Evolutionary conservation across 768 basidiomycete genomes (phyloP).

Genomic region (Mycena galopus): DNA sequence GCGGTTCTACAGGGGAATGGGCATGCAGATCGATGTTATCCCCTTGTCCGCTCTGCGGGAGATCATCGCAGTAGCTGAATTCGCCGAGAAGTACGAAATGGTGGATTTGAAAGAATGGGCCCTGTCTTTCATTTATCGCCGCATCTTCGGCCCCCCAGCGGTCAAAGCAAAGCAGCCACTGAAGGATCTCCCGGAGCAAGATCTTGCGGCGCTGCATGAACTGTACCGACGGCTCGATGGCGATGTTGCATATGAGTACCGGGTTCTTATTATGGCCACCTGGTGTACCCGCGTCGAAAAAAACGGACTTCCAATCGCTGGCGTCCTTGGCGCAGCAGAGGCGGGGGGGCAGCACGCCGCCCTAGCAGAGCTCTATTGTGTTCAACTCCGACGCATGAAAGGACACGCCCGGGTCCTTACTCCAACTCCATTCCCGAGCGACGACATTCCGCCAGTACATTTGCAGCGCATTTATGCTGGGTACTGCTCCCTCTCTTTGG

Average conservation of each 20-base stretch:
- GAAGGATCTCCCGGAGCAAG: background rate
- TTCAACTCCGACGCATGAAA: background rate
- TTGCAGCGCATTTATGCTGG: conserved; percentile 2
- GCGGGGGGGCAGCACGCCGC: background rate
- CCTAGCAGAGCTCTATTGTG: background rate
- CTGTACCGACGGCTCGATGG: background rate
- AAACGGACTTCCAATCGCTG: background rate
- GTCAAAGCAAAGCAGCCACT: background rate
- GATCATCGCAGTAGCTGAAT: conserved; percentile 3
- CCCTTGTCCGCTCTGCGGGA: background rate
- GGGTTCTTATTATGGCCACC: background rate
- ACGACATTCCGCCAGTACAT: conserved; percentile 3
- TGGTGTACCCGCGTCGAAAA: background rate
- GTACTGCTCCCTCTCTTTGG: conserved; percentile 6
- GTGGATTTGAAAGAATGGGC: conserved; percentile 4
- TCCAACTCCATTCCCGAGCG: conserved; percentile 1
- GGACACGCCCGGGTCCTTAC: background rate
- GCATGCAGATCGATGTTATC: background rate
- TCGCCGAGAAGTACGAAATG: conserved; percentile 9
- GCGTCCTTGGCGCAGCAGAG: background rate
- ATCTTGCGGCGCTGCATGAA: background rate
- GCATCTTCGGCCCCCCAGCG: background rate
- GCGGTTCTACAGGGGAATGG: background rate
- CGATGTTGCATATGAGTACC: background rate
- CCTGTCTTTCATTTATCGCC: background rate